Evolutionary conservation across 805 yeast species (phyloP).

Genomic region (Torulaspora quercuum): DNA sequence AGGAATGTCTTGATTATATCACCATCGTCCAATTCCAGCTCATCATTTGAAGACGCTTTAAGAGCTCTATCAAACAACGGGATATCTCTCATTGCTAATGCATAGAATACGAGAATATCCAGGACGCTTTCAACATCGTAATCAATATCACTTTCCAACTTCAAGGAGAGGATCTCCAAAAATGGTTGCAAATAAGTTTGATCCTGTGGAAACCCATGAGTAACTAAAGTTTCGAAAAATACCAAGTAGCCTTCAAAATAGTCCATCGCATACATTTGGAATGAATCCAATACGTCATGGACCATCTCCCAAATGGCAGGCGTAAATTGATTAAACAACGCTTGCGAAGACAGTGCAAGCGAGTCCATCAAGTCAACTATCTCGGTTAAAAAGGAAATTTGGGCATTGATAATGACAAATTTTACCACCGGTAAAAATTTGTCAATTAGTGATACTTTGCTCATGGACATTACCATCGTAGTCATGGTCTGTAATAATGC

Average conservation of each 20-base stretch:
- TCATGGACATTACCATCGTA: conserved; percentile 68
- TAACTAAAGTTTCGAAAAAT: conserved; percentile 54
- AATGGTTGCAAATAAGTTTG: conserved; percentile 30
- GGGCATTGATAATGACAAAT: conserved; percentile 55
- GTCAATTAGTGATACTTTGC: conserved; percentile 50
- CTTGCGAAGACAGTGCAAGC: conserved; percentile 47
- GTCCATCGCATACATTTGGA: conserved; percentile 58
- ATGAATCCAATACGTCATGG: conserved; percentile 48
- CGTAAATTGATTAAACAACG: conserved; percentile 44
- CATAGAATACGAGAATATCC: conserved; percentile 33
- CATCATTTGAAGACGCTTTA: conserved; percentile 33
- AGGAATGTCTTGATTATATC: conserved; percentile 57
- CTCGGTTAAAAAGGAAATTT: conserved; percentile 60
- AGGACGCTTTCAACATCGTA: conserved; percentile 39
- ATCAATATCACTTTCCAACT: conserved; percentile 38
- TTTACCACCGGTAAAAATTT: conserved; percentile 56
- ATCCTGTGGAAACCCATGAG: conserved; percentile 47
- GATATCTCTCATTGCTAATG: conserved; percentile 34
- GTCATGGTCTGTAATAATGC: conserved; percentile 69
- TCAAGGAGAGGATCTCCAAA: conserved; percentile 27
- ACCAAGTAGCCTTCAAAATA: conserved; percentile 54
- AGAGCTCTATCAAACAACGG: conserved; percentile 30
- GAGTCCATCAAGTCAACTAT: conserved; percentile 61
- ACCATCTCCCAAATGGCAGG: conserved; percentile 54
- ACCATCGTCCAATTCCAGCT: conserved; percentile 39